Evolutionary conservation across 2,329 filamentous ascomycete species (phyloP), one percentile per base, ranked within the genome.

Genomic region (Neopestalotiopsis clavispora): DNA sequence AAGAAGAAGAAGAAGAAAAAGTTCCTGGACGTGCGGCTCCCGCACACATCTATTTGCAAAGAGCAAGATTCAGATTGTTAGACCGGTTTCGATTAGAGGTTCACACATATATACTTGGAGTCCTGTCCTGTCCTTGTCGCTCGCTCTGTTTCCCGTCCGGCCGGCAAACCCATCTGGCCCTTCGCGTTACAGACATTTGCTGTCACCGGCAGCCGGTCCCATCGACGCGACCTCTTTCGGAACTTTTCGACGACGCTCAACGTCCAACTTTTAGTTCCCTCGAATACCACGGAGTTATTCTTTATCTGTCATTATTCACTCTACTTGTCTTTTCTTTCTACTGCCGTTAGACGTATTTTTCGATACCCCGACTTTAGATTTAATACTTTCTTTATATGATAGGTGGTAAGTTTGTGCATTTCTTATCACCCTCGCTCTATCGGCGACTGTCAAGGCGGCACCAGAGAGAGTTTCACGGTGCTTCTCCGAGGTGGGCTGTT

Each of bases 321-420:
- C 71, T 66, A 58, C 69, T 38, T 69, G 69, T 71, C 68, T 74
- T 71, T 69, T 70, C 69, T 73, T 71, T 73, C 45, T 71, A 71
- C 70, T 68, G 68, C 72, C 74, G 60, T 67, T 78, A 78, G 77
- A 78, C 73, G 68, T 70, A 60, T 75, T 72, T 71, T 72, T 73
- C 75, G 76, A 79, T 79, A 79, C 76, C 77, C 76, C 71, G 72
- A 74, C 71, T 72, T 77, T 79, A 79, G 77, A 79, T 71, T 67
- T 75, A 73, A 74, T 77, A 74, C 69, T 75, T 69, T 64, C 66
- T 62, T 67, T 71, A 52, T 71, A 69, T 45, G 62, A 69, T 38
- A 38, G 34, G 63, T 71, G 75, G 77, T 79, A 62, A 78, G 77
- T 77, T 70, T 70, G 66, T 67, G 59, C 45, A 57, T 49, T 23